A percentile compares a stretch with the other conserved stretches of the same genome.
These are phyloP conservation scores for Ganoderma boninense DNA, from an alignment of 1,284 basidiomycete species.

Conservation along the genomic window DNA sequence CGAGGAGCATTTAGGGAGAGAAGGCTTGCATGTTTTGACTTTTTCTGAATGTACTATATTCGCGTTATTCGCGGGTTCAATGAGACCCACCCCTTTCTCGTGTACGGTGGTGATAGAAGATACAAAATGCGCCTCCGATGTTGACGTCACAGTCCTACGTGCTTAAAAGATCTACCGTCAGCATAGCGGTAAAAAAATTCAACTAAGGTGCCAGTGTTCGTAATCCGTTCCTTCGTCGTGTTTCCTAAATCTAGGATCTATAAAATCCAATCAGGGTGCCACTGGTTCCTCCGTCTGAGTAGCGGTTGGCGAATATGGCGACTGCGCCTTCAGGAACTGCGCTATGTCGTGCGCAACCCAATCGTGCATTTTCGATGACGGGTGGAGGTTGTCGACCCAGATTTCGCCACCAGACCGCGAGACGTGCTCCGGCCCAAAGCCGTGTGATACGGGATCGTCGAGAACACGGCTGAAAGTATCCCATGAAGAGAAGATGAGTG, in stretches of 20 bases:
- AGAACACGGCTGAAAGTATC: constrained; percentile 56
- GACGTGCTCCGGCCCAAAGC: constrained; percentile 48
- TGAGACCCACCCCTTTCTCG: not conserved
- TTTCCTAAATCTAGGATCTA: too few species aligned
- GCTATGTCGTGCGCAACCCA: constrained; percentile 38
- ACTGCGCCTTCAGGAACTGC: constrained; percentile 32
- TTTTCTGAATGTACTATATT: not conserved
- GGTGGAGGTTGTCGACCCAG: constrained; percentile 56
- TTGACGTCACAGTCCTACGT: not conserved
- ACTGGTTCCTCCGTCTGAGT: not conserved
- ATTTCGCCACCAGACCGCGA: constrained; percentile 46
- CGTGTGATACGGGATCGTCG: constrained; percentile 52
- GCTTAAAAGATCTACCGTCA: not conserved
- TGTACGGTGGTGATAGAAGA: too few species aligned
- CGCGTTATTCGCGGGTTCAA: not conserved
- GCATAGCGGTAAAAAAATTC: not conserved
- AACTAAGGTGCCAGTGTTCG: not conserved
- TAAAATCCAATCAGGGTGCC: not conserved
- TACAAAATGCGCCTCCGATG: not conserved
- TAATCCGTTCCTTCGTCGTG: not conserved
- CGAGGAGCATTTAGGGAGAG: constrained; percentile 7
- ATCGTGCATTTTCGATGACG: constrained; percentile 40
- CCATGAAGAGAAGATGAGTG: constrained; percentile 59
- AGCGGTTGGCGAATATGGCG: constrained; percentile 12
- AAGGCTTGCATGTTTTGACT: not conserved